A percentile compares a stretch with the other conserved stretches of the same genome.
These are phyloP conservation scores for Umbelopsis isabellina DNA, from an alignment of 192 early-diverging fungal genomes.

Conservation along the genomic window DNA sequence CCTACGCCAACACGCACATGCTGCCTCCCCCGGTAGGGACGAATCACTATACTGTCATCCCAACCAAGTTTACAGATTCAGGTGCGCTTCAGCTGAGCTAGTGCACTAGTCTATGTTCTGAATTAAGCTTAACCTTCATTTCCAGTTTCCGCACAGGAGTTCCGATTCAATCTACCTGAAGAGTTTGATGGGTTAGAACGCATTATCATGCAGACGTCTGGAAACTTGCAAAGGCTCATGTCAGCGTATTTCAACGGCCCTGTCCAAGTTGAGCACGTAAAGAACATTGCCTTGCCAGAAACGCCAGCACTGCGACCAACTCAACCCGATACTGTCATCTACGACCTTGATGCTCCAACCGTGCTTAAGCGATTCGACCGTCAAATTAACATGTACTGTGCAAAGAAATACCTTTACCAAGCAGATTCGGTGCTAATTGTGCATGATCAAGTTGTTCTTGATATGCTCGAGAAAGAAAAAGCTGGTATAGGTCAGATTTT, in stretches of 20 bases:
- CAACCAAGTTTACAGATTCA: background rate
- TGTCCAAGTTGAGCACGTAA: slow-evolving; percentile 30
- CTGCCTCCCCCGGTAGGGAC: background rate
- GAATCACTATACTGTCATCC: background rate
- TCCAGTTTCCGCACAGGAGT: slow-evolving; percentile 32
- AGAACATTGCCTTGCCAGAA: slow-evolving; percentile 21
- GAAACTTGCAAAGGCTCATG: slow-evolving; percentile 36
- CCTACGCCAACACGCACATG: background rate
- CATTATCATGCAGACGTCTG: slow-evolving; percentile 35
- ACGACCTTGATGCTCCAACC: background rate
- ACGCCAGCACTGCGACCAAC: background rate
- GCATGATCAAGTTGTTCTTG: slow-evolving; percentile 27
- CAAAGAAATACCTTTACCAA: slow-evolving; percentile 25
- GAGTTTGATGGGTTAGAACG: slow-evolving; percentile 32
- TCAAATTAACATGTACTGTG: slow-evolving; percentile 35
- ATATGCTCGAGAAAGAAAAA: slow-evolving; percentile 41
- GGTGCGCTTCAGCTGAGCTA: background rate
- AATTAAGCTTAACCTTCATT: background rate
- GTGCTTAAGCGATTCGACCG: slow-evolving; percentile 27
- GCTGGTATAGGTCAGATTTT: slow-evolving; percentile 40
- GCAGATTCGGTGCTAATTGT: slow-evolving; percentile 38
- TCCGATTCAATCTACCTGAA: slow-evolving; percentile 29
- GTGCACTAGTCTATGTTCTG: background rate
- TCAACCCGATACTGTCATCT: background rate
- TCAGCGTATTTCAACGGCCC: slow-evolving; percentile 41